Evolutionary conservation across 2,329 filamentous ascomycete genomes (phyloP).

Genomic region (Stagonosporopsis vannaccii): DNA sequence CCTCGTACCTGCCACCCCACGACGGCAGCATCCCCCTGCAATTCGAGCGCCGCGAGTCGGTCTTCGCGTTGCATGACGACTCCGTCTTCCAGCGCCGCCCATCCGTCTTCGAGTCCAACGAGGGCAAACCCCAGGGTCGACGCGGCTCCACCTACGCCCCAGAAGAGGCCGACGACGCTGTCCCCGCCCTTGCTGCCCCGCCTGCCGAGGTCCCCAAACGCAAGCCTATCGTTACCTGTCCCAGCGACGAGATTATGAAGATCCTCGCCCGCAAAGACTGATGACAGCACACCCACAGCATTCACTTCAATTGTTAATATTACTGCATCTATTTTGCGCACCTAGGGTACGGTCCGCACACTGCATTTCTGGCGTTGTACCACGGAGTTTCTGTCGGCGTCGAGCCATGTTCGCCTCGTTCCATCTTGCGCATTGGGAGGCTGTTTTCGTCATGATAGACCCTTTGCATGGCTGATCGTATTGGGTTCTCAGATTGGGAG

Average conservation of each 20-base stretch:
- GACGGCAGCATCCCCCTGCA: slow-evolving; percentile 22
- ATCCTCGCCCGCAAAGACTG: slow-evolving; percentile 33
- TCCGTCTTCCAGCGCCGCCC: slow-evolving; percentile 6
- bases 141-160: slow-evolving; percentile 25
- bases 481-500: neutral
- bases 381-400: slow-evolving; percentile 2
- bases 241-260: slow-evolving; percentile 37
- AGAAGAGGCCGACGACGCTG: slow-evolving; percentile 14
- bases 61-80: neutral
- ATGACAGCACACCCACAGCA: too few species aligned
- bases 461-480: slow-evolving; percentile 8
- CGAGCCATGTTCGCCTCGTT: neutral
- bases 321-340: slow-evolving; percentile 25
- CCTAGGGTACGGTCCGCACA: slow-evolving; percentile 20
- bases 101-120: slow-evolving; percentile 23
- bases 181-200: slow-evolving; percentile 14
- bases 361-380: slow-evolving; percentile 18
- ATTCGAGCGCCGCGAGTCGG: slow-evolving; percentile 16
- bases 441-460: slow-evolving; percentile 18
- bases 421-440: slow-evolving; percentile 9
- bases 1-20: slow-evolving; percentile 25
- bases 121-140: slow-evolving; percentile 21
- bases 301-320: slow-evolving; percentile 35
- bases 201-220: slow-evolving; percentile 21
- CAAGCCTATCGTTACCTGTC: slow-evolving; percentile 27